Evolutionary conservation across 306 rosid species (phyloP).

Genomic region (Vachellia pachyceras): DNA sequence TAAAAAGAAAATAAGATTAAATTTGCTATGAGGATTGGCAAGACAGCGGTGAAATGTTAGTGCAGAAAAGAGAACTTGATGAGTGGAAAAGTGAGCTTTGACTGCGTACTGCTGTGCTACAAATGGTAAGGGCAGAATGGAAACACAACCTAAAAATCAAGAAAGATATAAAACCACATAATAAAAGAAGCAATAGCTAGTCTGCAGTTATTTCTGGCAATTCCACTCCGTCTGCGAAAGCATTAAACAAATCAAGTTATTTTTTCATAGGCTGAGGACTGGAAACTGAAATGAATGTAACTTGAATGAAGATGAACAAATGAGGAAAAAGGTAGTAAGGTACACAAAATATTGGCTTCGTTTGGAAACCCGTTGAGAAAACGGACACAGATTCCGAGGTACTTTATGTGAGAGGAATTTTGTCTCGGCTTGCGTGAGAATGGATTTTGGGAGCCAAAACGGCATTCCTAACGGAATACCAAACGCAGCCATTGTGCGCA

Average conservation of each 20-base stretch:
- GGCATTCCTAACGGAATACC: too few species aligned
- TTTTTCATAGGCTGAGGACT: slow-evolving; percentile 19
- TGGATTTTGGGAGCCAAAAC: too few species aligned
- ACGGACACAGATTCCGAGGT: too few species aligned
- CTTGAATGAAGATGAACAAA: slow-evolving; percentile 30
- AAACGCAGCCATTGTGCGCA: too few species aligned
- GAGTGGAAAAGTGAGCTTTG: slow-evolving; percentile 32
- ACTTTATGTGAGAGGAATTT: too few species aligned
- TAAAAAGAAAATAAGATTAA: not conserved
- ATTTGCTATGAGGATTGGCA: not conserved
- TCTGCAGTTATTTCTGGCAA: slow-evolving; percentile 35
- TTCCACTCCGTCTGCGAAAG: slow-evolving; percentile 26
- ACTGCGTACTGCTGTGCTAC: not conserved
- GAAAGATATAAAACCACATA: not conserved
- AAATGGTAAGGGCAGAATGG: slow-evolving; percentile 13
- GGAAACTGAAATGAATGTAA: slow-evolving; percentile 40
- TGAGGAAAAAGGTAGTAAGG: slow-evolving; percentile 12
- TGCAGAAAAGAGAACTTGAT: not conserved
- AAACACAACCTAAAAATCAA: slow-evolving; percentile 26
- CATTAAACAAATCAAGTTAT: slow-evolving; percentile 8
- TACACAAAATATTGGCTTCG: slow-evolving; percentile 20
- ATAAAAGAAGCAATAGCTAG: slow-evolving; percentile 18
- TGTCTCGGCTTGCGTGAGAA: too few species aligned
- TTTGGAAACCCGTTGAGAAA: too few species aligned
- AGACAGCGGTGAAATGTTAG: not conserved